Conservation (phyloP, 2,329 filamentous ascomycete species). For the Pseudopithomyces maydicus region DNA sequence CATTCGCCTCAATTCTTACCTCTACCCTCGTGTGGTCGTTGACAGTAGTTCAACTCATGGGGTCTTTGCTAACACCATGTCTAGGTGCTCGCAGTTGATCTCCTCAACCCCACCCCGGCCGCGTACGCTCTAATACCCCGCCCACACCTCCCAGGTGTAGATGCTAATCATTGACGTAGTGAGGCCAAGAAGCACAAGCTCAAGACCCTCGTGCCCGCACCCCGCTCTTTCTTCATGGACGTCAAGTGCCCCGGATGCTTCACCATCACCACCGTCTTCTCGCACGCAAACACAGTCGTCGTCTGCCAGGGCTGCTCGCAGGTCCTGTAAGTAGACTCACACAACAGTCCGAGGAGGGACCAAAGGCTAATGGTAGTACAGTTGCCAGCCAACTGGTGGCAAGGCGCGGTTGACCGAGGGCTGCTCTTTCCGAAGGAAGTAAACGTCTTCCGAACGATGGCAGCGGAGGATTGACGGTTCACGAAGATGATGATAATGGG, state of each 20-base stretch:
- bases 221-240: conserved; percentile 99
- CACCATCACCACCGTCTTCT: conserved; percentile 99
- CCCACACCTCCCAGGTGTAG: conserved; percentile 9
- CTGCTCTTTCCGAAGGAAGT: conserved; percentile 99
- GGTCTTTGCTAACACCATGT: conserved; percentile 18
- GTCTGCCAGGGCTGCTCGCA: conserved; percentile 99
- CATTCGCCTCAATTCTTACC: conserved; percentile 35
- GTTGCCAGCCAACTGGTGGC: conserved; percentile 97
- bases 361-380: conserved; percentile 32
- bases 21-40: conserved; percentile 23
- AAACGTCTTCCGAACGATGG: conserved; percentile 57
- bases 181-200: conserved; percentile 99
- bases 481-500: conserved; percentile 46
- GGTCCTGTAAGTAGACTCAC: conserved; percentile 65
- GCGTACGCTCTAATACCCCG: conserved; percentile 52
- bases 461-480: conserved; percentile 41
- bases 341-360: conserved; percentile 1
- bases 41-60: conserved; percentile 14
- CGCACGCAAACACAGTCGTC: conserved; percentile 99
- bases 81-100: conserved; percentile 99
- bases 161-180: conserved; percentile 42
- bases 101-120: conserved; percentile 97
- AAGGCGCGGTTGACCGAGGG: conserved; percentile 99
- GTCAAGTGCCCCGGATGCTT: conserved; percentile 99
- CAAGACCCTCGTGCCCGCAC: conserved; percentile 95